A percentile compares a stretch with the other conserved stretches of the same genome.
These are phyloP conservation scores for Fusarium sp. DNA, from an alignment of 2,329 filamentous ascomycete species.

Conservation along the genomic window DNA sequence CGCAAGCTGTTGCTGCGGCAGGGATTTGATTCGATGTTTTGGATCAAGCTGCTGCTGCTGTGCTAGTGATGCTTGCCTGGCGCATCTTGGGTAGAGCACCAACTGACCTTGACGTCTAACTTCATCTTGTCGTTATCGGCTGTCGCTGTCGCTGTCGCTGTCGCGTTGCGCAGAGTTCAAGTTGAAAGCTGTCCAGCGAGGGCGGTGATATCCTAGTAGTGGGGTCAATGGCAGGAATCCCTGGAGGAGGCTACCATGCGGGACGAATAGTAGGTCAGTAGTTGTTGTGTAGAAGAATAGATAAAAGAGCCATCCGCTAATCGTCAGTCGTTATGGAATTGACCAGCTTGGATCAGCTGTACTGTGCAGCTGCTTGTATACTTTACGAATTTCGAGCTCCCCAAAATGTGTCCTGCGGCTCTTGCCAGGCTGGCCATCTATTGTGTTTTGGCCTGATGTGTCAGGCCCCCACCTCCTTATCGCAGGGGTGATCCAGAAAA, in stretches of 20 bases:
- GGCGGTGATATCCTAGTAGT: conserved; percentile 45
- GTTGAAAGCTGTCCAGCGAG: conserved; percentile 44
- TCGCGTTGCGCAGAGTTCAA: conserved; percentile 42
- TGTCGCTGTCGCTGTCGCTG: conserved; percentile 34
- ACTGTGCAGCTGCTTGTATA: too few species aligned
- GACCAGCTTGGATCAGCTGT: conserved; percentile 35
- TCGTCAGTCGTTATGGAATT: conserved; percentile 38
- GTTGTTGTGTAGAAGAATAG: background rate
- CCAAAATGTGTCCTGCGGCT: conserved; percentile 47
- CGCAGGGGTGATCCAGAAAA: conserved; percentile 35
- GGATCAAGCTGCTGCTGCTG: background rate
- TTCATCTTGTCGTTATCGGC: conserved; percentile 49
- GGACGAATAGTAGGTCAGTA: conserved; percentile 15
- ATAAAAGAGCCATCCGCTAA: conserved; percentile 11
- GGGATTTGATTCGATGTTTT: background rate
- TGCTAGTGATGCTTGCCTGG: background rate
- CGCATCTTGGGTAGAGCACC: background rate
- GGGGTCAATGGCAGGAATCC: conserved; percentile 42
- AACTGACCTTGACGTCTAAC: conserved; percentile 55
- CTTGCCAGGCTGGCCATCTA: conserved; percentile 43
- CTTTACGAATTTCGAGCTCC: conserved; percentile 40
- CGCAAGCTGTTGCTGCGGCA: conserved; percentile 15
- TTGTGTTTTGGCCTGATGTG: conserved; percentile 41
- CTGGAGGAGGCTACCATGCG: conserved; percentile 42
- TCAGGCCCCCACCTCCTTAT: conserved; percentile 38